Percentiles rank a stretch among this genome's conserved stretches.
These are phyloP conservation scores for Oryza rufipogon DNA, from an alignment of 176 grass and related monocot species.

Conservation along the genomic window DNA sequence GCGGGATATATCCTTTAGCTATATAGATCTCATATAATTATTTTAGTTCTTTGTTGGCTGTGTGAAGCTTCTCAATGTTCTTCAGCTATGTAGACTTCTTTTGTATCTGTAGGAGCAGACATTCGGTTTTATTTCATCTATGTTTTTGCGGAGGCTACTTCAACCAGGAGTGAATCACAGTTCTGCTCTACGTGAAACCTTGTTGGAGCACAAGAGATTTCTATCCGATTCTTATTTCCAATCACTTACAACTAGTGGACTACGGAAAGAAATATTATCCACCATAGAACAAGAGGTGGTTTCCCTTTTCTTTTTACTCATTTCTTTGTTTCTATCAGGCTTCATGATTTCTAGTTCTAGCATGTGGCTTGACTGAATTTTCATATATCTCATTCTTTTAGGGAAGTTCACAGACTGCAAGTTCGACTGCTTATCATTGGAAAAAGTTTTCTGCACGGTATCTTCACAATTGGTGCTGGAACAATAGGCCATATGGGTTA, in stretches of 20 bases:
- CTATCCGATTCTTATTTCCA: slow-evolving; percentile 84
- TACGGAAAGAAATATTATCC: slow-evolving; percentile 84
- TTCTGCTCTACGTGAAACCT: slow-evolving; percentile 81
- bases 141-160: slow-evolving; percentile 90
- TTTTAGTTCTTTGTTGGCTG: slow-evolving; percentile 29
- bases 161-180: slow-evolving; percentile 85
- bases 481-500: slow-evolving; percentile 75
- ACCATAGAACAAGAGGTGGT: slow-evolving; percentile 83
- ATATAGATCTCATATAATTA: slow-evolving; percentile 34
- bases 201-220: slow-evolving; percentile 85
- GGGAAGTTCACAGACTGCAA: slow-evolving; percentile 62
- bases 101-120: slow-evolving; percentile 61
- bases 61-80: slow-evolving; percentile 33
- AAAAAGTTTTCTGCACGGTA: slow-evolving; percentile 81
- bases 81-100: slow-evolving; percentile 25
- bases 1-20: slow-evolving; percentile 29
- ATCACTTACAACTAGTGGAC: slow-evolving; percentile 74
- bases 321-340: slow-evolving; percentile 5
- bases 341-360: slow-evolving; percentile 37
- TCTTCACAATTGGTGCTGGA: slow-evolving; percentile 75
- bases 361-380: slow-evolving; percentile 40
- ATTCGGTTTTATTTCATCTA: slow-evolving; percentile 80
- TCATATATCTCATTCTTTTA: slow-evolving; percentile 41
- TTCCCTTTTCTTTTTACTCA: not conserved
- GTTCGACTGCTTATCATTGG: slow-evolving; percentile 75